A percentile compares a stretch with the other conserved stretches of the same genome.
phyloP scores from a whole-genome alignment of 352 stramenopile species.

The Poterioochromonas sp. region DNA sequence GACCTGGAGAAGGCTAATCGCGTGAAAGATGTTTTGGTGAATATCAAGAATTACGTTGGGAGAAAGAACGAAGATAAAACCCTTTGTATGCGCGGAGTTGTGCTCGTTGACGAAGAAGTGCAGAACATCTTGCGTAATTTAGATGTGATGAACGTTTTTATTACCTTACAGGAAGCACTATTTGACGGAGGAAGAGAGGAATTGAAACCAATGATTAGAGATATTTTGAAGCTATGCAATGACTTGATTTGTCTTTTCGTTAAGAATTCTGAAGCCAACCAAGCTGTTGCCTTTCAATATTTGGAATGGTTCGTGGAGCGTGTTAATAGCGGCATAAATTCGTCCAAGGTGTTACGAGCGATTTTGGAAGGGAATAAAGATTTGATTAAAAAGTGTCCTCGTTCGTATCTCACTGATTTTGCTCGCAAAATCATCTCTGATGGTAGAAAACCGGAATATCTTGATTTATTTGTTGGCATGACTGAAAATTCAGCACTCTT shows the following conservation, averaged over 20 bases:
- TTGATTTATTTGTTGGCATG: constrained; percentile 23
- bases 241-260: constrained; percentile 13
- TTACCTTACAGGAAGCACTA: neutral
- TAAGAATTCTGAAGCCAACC: constrained; percentile 8
- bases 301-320: constrained; percentile 17
- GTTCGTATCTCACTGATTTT: neutral
- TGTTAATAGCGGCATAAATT: neutral
- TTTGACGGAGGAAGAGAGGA: constrained; percentile 1
- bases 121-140: constrained; percentile 1
- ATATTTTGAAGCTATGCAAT: neutral
- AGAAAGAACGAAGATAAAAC: neutral
- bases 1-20: neutral
- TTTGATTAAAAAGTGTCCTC: constrained; percentile 17
- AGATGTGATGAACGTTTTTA: constrained; percentile 20
- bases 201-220: neutral
- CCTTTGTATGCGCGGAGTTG: neutral
- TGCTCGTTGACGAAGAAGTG: constrained; percentile 13
- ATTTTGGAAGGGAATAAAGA: constrained; percentile 13
- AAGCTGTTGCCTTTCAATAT: constrained; percentile 18
- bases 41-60: neutral
- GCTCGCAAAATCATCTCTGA: neutral
- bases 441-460: constrained; percentile 15
- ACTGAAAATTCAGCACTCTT: neutral
- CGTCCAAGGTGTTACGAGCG: neutral
- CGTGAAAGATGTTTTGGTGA: neutral